phyloP scores from a whole-genome alignment of 768 basidiomycete genomes.

The Psilocybe sp. region DNA sequence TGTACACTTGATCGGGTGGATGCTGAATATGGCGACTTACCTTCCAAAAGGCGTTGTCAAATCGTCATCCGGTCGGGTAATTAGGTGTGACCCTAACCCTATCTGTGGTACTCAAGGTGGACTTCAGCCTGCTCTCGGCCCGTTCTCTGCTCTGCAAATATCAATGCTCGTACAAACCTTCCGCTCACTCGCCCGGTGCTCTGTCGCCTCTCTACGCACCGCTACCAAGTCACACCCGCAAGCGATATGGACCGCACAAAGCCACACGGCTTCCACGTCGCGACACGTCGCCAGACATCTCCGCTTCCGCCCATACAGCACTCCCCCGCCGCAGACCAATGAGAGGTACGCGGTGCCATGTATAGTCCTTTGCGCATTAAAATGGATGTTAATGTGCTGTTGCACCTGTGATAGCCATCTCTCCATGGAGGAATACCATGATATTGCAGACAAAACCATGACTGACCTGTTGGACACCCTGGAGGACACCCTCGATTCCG shows the following conservation, averaged over 20 bases:
- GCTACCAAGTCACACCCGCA: constrained; percentile 13
- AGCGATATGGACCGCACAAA: neutral
- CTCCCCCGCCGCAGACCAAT: constrained; percentile 57
- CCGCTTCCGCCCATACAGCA: constrained; percentile 30
- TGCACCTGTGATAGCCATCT: constrained; percentile 35
- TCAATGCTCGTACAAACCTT: constrained; percentile 25
- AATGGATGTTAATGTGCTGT: constrained; percentile 18
- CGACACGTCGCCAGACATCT: constrained; percentile 16
- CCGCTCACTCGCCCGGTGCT: constrained; percentile 23
- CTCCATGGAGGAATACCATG: constrained; percentile 66
- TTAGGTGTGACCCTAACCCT: constrained; percentile 26
- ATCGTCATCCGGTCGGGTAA: neutral
- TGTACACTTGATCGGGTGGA: too few relatives aligned
- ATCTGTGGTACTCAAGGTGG: constrained; percentile 7
- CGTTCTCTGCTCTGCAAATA: neutral
- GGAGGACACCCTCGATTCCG: constrained; percentile 66
- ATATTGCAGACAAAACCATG: constrained; percentile 76
- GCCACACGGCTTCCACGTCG: neutral
- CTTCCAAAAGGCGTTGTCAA: too few relatives aligned
- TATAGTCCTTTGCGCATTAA: too few relatives aligned
- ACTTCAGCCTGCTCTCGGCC: neutral
- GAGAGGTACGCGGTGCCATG: constrained; percentile 43
- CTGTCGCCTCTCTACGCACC: constrained; percentile 14
- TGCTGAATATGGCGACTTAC: too few relatives aligned
- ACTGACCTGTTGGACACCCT: constrained; percentile 68